phyloP scores from a whole-genome alignment of 331 rosid species.

The Malus hybrid region DNA sequence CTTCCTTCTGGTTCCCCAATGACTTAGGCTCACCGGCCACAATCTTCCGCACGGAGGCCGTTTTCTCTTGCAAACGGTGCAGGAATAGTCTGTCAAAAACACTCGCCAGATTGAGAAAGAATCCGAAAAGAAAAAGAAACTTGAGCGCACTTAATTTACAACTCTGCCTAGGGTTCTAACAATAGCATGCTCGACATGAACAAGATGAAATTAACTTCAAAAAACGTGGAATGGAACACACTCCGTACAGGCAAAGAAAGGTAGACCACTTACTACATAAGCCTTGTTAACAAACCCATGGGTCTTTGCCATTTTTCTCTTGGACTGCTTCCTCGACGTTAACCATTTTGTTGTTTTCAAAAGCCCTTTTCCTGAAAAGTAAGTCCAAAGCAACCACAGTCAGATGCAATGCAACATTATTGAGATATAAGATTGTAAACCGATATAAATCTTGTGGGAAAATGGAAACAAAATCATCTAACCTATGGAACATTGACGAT shows the following conservation, averaged over 20 bases:
- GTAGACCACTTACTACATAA: not conserved
- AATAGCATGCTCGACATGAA: not conserved
- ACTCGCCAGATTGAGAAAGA: not conserved
- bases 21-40: not conserved
- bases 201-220: not conserved
- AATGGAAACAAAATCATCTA: not conserved
- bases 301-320: not conserved
- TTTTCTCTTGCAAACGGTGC: not conserved
- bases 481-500: not conserved
- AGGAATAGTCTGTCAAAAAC: not conserved
- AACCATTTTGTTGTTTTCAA: not conserved
- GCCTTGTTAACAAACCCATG: not conserved
- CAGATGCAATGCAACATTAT: not conserved
- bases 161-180: not conserved
- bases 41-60: not conserved
- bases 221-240: not conserved
- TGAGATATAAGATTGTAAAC: not conserved
- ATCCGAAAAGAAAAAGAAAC: not conserved
- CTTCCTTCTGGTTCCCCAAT: not conserved
- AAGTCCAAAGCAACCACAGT: not conserved
- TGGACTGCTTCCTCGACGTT: not conserved
- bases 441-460: not conserved
- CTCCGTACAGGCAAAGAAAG: not conserved
- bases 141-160: not conserved
- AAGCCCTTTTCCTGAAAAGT: not conserved